Evolutionary conservation across 2,329 filamentous ascomycete genomes (phyloP), one percentile per base, ranked within the genome.

Genomic region (Zymoseptoria crescenta): DNA sequence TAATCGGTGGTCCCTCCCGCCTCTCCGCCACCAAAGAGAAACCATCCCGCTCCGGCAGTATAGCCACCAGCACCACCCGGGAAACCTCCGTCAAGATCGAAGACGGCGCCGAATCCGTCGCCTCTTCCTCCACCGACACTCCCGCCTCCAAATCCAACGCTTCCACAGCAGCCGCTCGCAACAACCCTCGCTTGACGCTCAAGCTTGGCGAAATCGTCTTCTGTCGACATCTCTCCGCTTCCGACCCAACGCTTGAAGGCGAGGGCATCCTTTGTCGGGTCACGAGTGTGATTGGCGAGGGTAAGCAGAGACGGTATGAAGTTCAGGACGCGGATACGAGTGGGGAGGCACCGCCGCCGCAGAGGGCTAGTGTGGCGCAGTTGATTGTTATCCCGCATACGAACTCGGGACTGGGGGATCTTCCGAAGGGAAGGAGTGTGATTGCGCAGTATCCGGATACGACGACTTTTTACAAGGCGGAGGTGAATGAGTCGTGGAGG

Each of bases 381-480:
- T 73, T 80, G 20, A 79, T 80, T 55, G 76, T 77, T 8, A 74
- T 78, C 0, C 72, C 74, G 0, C 64, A 68, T 4, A 67, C 67
- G 13, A 79, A 79, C 55, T 67, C 68, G 27, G 74, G 71, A 4
- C 65, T 80, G 21, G 70, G 72, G 0, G 75, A 78, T 58, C 65
- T 80, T 20, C 64, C 68, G 13, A 73, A 75, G 51, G 72, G 74
- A 6, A 74, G 71, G 60, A 69, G 75, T n/a, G 79, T 81, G 1
- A 68, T 81, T 5, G 79, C 79, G 29, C 72, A 80, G 56, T 81
- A 81, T 62, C 79, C 79, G 1, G 75, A 76, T 20, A 81, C 79
- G 7, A 80, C 79, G n/a, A 81, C 79, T 1, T 81, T 81, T 62
- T 81, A 81, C 66, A 79, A 78, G 62, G 79, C 79, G 1, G 78